Conservation (phyloP, 1,139 yeast species). For the Candida sp. region DNA sequence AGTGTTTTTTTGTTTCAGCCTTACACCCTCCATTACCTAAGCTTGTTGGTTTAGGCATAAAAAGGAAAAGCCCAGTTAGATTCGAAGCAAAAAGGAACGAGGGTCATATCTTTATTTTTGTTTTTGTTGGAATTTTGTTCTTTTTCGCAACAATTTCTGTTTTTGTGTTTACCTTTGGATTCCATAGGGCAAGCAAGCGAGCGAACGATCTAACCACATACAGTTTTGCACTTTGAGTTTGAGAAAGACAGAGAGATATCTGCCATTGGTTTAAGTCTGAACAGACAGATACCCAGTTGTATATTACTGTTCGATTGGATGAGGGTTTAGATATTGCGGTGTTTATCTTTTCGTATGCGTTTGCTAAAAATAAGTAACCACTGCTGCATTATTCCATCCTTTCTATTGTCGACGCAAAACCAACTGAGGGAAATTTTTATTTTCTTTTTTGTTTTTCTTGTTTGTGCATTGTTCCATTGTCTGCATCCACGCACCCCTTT, state of each 20-base stretch:
- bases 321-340: neutral
- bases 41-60: too few relatives aligned
- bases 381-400: neutral
- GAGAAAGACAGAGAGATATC: neutral
- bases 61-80: neutral
- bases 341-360: neutral
- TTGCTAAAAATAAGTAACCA: neutral
- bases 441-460: neutral
- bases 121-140: neutral
- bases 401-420: neutral
- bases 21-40: neutral
- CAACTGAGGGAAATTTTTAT: neutral
- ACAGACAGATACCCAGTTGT: neutral
- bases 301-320: neutral
- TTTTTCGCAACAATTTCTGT: constrained; percentile 1
- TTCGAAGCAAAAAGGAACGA: neutral
- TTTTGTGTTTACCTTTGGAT: neutral
- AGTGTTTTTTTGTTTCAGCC: neutral
- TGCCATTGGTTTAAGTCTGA: neutral
- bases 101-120: neutral
- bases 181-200: neutral
- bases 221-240: too few relatives aligned
- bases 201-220: too few relatives aligned
- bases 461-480: neutral
- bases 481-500: neutral